Conservation (phyloP, 495 filamentous ascomycete genomes). For the Saxophila tyrrhenica region DNA sequence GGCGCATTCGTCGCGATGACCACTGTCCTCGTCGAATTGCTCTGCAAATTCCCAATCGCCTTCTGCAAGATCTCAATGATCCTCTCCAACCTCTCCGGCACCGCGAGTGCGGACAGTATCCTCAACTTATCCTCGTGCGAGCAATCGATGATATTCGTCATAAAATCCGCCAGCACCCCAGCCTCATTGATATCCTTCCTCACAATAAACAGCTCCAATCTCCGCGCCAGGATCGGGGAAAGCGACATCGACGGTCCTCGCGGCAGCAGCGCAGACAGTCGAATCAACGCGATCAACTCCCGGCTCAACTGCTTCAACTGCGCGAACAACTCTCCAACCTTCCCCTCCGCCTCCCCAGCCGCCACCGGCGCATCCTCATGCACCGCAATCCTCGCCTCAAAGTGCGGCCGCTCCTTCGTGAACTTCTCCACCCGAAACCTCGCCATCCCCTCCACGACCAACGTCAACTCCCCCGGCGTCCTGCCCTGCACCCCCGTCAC, state of each 20-base stretch:
- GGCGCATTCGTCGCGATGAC: slow-evolving; percentile 44
- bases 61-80: slow-evolving; percentile 70
- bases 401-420: slow-evolving; percentile 66
- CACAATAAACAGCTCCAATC: slow-evolving; percentile 73
- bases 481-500: slow-evolving; percentile 75
- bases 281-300: slow-evolving; percentile 68
- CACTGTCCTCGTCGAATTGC: slow-evolving; percentile 67
- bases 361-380: slow-evolving; percentile 45
- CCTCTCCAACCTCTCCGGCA: slow-evolving; percentile 64
- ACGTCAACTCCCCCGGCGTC: slow-evolving; percentile 60
- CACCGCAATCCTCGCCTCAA: slow-evolving; percentile 62
- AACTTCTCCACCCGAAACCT: slow-evolving; percentile 67
- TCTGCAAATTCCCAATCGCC: slow-evolving; percentile 70
- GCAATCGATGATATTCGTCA: slow-evolving; percentile 78
- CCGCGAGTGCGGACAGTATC: slow-evolving; percentile 62
- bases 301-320: slow-evolving; percentile 70
- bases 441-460: slow-evolving; percentile 76
- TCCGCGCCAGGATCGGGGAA: slow-evolving; percentile 70
- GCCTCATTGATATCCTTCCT: slow-evolving; percentile 67
- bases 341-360: slow-evolving; percentile 37
- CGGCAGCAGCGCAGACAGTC: slow-evolving; percentile 67
- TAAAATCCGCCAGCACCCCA: slow-evolving; percentile 86
- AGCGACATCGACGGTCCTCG: slow-evolving; percentile 46
- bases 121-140: slow-evolving; percentile 81
- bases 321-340: slow-evolving; percentile 57